These are phyloP conservation scores for Suhomyces faveliae DNA, from an alignment of 805 yeast species.

Conservation along the genomic window DNA sequence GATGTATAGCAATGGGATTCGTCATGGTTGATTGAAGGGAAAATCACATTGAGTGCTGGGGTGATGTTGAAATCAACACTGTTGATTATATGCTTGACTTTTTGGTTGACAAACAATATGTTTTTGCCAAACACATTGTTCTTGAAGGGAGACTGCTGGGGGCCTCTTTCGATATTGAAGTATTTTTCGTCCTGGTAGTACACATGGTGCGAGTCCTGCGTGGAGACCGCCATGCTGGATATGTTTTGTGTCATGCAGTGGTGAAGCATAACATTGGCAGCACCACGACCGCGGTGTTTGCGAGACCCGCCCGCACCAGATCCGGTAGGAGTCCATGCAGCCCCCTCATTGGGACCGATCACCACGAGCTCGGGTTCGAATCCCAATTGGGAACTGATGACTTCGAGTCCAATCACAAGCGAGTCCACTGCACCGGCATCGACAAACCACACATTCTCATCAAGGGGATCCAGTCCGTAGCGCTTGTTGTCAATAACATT, in stretches of 20 bases:
- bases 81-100: slow-evolving; percentile 20
- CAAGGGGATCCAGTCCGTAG: slow-evolving; percentile 37
- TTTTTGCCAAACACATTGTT: slow-evolving; percentile 23
- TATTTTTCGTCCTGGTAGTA: slow-evolving; percentile 35
- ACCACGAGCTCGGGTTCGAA: slow-evolving; percentile 33
- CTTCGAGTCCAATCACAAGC: slow-evolving; percentile 24
- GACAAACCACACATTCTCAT: slow-evolving; percentile 33
- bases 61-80: slow-evolving; percentile 8
- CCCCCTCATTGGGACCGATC: slow-evolving; percentile 35
- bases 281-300: slow-evolving; percentile 5
- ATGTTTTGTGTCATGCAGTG: slow-evolving; percentile 15
- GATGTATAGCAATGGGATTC: slow-evolving; percentile 20
- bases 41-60: slow-evolving; percentile 22
- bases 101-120: slow-evolving; percentile 24
- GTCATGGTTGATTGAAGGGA: slow-evolving; percentile 29
- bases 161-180: slow-evolving; percentile 17
- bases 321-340: slow-evolving; percentile 9
- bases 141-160: slow-evolving; percentile 13
- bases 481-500: slow-evolving; percentile 4
- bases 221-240: slow-evolving; percentile 23
- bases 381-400: slow-evolving; percentile 23
- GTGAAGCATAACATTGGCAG: slow-evolving; percentile 16
- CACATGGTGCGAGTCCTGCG: slow-evolving; percentile 26
- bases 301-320: not conserved
- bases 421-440: slow-evolving; percentile 26